Conservation (phyloP, 306 rosid species). For the Luffa aegyptiaca region DNA sequence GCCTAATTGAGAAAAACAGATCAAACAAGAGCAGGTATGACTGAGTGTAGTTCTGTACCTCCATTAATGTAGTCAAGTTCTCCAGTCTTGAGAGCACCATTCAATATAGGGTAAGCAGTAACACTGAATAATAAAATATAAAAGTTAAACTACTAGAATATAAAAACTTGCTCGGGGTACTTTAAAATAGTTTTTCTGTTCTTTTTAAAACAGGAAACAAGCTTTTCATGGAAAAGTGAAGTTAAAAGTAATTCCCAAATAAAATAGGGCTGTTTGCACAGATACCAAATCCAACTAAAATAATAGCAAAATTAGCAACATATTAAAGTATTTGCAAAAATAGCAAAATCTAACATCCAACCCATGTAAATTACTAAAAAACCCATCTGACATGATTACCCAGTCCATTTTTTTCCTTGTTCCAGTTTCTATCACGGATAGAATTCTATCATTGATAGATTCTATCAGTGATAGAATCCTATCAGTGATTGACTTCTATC, state of each 20-base stretch:
- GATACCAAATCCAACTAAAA: too few species aligned
- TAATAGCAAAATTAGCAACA: too few species aligned
- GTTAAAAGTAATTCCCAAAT: neutral
- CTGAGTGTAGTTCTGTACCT: conserved; percentile 29
- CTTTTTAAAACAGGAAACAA: neutral
- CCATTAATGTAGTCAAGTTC: conserved; percentile 96
- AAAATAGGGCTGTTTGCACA: too few species aligned
- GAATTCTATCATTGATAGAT: too few species aligned
- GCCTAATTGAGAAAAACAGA: neutral
- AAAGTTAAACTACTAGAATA: neutral
- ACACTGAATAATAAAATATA: conserved; percentile 41
- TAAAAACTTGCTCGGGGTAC: neutral
- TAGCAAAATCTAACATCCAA: too few species aligned
- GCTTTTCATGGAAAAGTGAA: neutral
- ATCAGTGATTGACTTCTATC: too few species aligned
- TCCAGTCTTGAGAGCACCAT: conserved; percentile 74
- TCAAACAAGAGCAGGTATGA: neutral
- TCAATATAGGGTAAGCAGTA: conserved; percentile 73
- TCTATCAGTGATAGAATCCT: too few species aligned
- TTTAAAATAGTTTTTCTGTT: neutral
- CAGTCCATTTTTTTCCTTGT: too few species aligned
- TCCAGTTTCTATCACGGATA: too few species aligned
- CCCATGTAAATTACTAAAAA: too few species aligned
- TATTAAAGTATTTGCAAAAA: too few species aligned
- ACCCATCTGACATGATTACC: too few species aligned